phyloP scores from a whole-genome alignment of 768 basidiomycete genomes.

The Mycena vitilis region DNA sequence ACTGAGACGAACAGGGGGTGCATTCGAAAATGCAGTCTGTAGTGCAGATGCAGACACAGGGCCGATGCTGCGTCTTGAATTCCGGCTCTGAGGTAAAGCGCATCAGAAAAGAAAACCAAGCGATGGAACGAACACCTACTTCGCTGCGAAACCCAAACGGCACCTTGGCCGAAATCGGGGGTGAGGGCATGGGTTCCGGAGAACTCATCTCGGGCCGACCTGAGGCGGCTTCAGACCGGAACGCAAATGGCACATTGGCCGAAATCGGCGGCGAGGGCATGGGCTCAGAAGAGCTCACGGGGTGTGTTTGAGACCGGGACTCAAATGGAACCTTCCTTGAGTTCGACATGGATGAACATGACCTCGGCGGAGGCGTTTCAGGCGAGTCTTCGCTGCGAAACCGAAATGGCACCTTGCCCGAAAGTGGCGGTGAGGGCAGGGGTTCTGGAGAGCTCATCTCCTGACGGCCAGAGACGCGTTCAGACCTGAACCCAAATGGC shows the following conservation, averaged over 20 bases:
- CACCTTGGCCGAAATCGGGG: not conserved
- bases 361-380: constrained; percentile 34
- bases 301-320: constrained; percentile 57
- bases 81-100: constrained; percentile 18
- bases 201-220: no score
- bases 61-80: constrained; percentile 19
- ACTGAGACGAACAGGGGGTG: constrained; percentile 16
- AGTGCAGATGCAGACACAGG: constrained; percentile 28
- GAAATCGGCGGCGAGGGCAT: constrained; percentile 15
- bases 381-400: constrained; percentile 34
- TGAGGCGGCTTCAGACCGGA: no score
- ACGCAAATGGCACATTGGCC: constrained; percentile 30
- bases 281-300: constrained; percentile 33
- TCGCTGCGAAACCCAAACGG: constrained; percentile 36
- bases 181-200: no score
- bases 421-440: no score
- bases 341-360: constrained; percentile 39
- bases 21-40: constrained; percentile 20
- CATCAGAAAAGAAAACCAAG: not conserved
- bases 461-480: no score
- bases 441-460: no score
- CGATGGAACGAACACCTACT: constrained; percentile 7
- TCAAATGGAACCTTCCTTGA: constrained; percentile 65
- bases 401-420: constrained; percentile 11
- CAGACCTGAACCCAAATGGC: no score